phyloP scores from a whole-genome alignment of 495 filamentous ascomycete species.

The Penicillium lividum region DNA sequence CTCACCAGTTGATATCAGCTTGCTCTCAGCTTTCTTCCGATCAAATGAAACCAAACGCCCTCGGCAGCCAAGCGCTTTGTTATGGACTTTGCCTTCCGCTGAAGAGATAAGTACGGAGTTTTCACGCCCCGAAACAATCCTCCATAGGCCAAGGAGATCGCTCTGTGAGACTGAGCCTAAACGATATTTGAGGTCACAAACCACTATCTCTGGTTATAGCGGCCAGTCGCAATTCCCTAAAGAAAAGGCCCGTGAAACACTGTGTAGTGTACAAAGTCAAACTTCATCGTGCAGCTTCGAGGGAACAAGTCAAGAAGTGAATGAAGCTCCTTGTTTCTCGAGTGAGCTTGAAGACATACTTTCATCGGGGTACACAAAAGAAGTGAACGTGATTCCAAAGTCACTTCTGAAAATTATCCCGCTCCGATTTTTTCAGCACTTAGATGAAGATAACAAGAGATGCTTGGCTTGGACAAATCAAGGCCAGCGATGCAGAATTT shows the following conservation, averaged over 20 bases:
- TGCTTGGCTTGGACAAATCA: slow-evolving; percentile 12
- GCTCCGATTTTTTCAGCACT: slow-evolving; percentile 7
- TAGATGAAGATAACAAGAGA: slow-evolving; percentile 6
- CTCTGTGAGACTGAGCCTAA: not conserved
- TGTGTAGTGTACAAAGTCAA: not conserved
- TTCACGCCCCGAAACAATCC: not conserved
- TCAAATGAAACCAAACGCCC: slow-evolving; percentile 1
- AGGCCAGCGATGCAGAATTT: slow-evolving; percentile 8
- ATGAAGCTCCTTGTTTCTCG: not conserved
- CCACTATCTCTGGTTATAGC: not conserved
- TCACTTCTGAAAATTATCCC: slow-evolving; percentile 14
- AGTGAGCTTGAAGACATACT: not conserved
- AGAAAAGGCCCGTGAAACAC: not conserved
- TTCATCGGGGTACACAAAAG: not conserved
- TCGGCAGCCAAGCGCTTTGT: not conserved
- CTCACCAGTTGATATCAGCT: slow-evolving; percentile 2
- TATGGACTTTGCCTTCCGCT: slow-evolving; percentile 5
- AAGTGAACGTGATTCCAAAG: slow-evolving; percentile 3
- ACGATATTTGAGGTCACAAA: not conserved
- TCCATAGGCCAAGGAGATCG: not conserved
- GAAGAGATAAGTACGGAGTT: slow-evolving; percentile 1
- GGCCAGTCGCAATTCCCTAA: not conserved
- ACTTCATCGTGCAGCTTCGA: too few relatives aligned
- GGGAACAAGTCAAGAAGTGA: not conserved
- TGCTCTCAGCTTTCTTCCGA: slow-evolving; percentile 10